Evolutionary conservation across 306 rosid species (phyloP).

Genomic region (Alnus rubra): DNA sequence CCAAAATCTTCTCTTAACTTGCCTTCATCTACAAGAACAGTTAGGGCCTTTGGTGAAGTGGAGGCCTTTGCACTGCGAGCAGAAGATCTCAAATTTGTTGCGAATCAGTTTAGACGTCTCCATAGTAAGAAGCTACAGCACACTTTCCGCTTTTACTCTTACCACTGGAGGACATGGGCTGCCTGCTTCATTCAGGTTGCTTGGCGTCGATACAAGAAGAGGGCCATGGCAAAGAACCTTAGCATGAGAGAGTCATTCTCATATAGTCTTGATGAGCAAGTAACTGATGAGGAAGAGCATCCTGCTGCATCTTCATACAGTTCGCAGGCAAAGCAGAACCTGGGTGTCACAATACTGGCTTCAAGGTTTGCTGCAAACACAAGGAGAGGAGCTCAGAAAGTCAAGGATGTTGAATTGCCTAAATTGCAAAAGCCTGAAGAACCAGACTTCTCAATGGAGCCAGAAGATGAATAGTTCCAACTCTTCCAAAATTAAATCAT

Average conservation of each 20-base stretch:
- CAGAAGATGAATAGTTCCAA: slow-evolving; percentile 52
- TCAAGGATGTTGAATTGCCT: slow-evolving; percentile 55
- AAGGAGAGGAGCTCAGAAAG: slow-evolving; percentile 69
- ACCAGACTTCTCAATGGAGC: slow-evolving; percentile 79
- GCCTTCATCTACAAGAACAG: slow-evolving; percentile 94
- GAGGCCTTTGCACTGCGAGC: slow-evolving; percentile 90
- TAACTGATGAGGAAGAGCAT: slow-evolving; percentile 25
- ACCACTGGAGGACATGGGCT: slow-evolving; percentile 98
- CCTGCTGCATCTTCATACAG: slow-evolving; percentile 28
- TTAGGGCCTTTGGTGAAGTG: slow-evolving; percentile 72
- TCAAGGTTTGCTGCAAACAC: slow-evolving; percentile 82
- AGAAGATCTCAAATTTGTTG: slow-evolving; percentile 91
- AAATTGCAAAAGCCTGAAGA: slow-evolving; percentile 90
- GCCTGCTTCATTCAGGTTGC: slow-evolving; percentile 88
- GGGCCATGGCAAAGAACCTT: slow-evolving; percentile 53
- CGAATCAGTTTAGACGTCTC: slow-evolving; percentile 81
- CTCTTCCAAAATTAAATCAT: slow-evolving; percentile 9
- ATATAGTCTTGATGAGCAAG: slow-evolving; percentile 33
- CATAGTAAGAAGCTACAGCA: slow-evolving; percentile 94
- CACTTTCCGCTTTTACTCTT: slow-evolving; percentile 86
- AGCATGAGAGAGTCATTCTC: slow-evolving; percentile 54
- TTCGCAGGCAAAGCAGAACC: slow-evolving; percentile 62
- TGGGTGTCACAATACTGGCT: slow-evolving; percentile 71
- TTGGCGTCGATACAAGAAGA: slow-evolving; percentile 76
- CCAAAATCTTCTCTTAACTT: slow-evolving; percentile 76